Evolutionary conservation across 768 basidiomycete genomes (phyloP).

Genomic region (Imleria badia): DNA sequence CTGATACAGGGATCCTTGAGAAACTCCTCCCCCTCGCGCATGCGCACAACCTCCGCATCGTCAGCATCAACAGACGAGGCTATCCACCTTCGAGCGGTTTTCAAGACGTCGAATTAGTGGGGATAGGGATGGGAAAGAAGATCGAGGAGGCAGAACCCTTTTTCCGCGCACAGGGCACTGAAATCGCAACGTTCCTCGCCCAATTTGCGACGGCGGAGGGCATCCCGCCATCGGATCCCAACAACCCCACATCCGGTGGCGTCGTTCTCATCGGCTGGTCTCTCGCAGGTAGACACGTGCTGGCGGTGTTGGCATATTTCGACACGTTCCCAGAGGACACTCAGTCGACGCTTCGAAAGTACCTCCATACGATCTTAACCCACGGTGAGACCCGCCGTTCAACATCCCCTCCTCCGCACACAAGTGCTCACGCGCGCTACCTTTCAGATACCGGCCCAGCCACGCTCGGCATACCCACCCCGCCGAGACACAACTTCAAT

Average conservation of each 20-base stretch:
- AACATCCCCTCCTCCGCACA: not conserved
- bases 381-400: slow-evolving; percentile 15
- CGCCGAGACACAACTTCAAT: not conserved
- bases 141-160: slow-evolving; percentile 14
- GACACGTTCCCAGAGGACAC: slow-evolving; percentile 9
- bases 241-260: slow-evolving; percentile 3
- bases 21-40: slow-evolving; percentile 25
- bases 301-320: slow-evolving; percentile 13
- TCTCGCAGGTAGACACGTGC: slow-evolving; percentile 11
- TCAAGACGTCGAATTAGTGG: slow-evolving; percentile 5
- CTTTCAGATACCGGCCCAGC: slow-evolving; percentile 2
- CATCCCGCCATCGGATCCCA: slow-evolving; percentile 14
- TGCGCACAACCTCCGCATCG: slow-evolving; percentile 20
- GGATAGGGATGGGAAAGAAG: slow-evolving; percentile 16
- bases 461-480: slow-evolving; percentile 10
- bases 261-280: slow-evolving; percentile 23
- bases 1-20: slow-evolving; percentile 7
- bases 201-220: slow-evolving; percentile 13
- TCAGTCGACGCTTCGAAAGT: slow-evolving; percentile 7
- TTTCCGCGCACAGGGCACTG: slow-evolving; percentile 15
- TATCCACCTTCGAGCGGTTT: slow-evolving; percentile 29
- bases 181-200: slow-evolving; percentile 19
- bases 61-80: slow-evolving; percentile 29
- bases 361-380: slow-evolving; percentile 20
- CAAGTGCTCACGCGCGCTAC: not conserved